Evolutionary conservation across 768 basidiomycete genomes (phyloP).

Genomic region (Macrolepiota dolichaula): DNA sequence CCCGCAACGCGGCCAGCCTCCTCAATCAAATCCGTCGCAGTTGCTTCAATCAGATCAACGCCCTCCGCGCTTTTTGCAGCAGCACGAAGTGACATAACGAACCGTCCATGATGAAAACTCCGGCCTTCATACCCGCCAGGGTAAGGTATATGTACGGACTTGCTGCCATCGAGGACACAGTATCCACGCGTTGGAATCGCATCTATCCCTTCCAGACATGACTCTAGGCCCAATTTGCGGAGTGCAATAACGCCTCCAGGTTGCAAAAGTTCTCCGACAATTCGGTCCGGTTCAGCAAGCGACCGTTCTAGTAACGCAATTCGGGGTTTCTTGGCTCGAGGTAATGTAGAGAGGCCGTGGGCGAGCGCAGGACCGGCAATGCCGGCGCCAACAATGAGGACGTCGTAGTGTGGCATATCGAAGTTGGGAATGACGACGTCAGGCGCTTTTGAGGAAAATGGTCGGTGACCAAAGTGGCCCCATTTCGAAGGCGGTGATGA

Average conservation of each 20-base stretch:
- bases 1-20: conserved; percentile 57
- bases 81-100: conserved; percentile 75
- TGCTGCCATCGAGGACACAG: conserved; percentile 65
- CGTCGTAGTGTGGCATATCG: conserved; percentile 48
- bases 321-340: conserved; percentile 55
- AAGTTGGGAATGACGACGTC: neutral
- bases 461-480: conserved; percentile 1
- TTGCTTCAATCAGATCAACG: conserved; percentile 84
- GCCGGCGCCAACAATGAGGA: conserved; percentile 90
- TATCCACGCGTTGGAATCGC: conserved; percentile 83
- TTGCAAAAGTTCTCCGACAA: conserved; percentile 95
- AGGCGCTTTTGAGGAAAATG: neutral
- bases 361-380: conserved; percentile 87
- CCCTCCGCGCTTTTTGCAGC: conserved; percentile 56
- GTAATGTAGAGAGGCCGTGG: conserved; percentile 68
- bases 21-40: conserved; percentile 72
- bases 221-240: conserved; percentile 70
- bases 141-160: conserved; percentile 86
- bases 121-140: conserved; percentile 70
- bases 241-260: conserved; percentile 85
- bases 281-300: conserved; percentile 89
- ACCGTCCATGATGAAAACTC: conserved; percentile 91
- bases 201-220: conserved; percentile 83
- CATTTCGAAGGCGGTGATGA: neutral
- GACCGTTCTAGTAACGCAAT: conserved; percentile 91